Evolutionary conservation across 1,284 basidiomycete genomes (phyloP), one percentile per base, ranked within the genome.

Genomic region (Pseudozyma tsukubaensis): DNA sequence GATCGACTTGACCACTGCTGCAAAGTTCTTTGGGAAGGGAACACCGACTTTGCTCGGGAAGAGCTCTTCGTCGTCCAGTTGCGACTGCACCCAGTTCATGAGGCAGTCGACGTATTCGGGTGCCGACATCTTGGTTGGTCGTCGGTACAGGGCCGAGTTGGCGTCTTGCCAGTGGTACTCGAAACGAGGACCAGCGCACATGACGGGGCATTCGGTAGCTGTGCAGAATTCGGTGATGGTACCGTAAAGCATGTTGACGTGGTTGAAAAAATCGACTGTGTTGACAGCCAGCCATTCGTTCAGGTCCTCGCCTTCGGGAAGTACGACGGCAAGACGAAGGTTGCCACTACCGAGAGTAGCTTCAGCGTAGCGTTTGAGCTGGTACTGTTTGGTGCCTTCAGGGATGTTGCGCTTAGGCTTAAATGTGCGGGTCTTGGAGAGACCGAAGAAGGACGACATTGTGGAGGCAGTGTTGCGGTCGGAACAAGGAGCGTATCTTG

Each of bases 111-210:
- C 95, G 84, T 99, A 99, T 64, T 97, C 94, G 2, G 85, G 80
- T 36, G 83, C 83, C 24, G 79, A 79, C 67, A 84, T 77, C 53
- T 78, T 78, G 50, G 82, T 83, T 4, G 83, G 81, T 16, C 78
- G 74, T 34, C 79, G 80, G 75, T 80, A 84, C 44, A 76, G 69
- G 14, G 55, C 54, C 48, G 77, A 78, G 50, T 69, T 72, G 54
- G 80, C 62, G 81, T 98, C 97, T 85, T 99, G 96, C 96, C 97
- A 99, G 34, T 97, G 90, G 86, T 98, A 99, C 85, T 99, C 97
- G 85, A 79, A 95, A 91, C 96, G 90, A 76, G 95, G 94, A 11
- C 97, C 97, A 8, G 97, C 96, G 82, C 94, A 97, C 97, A 99
- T 99, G 76, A 97, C 92, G 7, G 94, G 94, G 84, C 97, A 99